Evolutionary conservation across 306 rosid species (phyloP), one percentile per base, ranked within the genome.

Genomic region (Dryas octopetala): DNA sequence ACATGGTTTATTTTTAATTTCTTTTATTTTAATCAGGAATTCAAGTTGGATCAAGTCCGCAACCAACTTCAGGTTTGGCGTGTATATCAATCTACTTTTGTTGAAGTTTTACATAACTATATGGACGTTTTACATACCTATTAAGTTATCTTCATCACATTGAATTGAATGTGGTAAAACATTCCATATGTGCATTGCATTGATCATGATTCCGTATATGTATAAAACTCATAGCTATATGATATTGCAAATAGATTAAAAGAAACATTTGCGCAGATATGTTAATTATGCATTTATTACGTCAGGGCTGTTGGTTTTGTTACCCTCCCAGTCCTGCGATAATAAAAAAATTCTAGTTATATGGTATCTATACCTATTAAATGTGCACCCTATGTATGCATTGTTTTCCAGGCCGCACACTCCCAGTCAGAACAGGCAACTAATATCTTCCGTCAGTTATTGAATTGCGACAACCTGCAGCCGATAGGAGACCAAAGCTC

Each of bases 31-130:
- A 45, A 26, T 45, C 90, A 96, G 99, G 99, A 92, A 84, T 80
- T 84, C 83, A 92, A 96, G 88, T 82, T 96, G 88, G 93, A 84
- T 87, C 91, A 90, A 85, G 86, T 96, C 68, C 90, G 93, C 45
- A 83, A 74, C 80, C 95, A 90, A 84, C 92, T 96, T 84, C 96
- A 95, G 97, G 98, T 95, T 70, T 79, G 95, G 69, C 15, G 43
- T 19, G 54, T 26, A 9, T 58, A 12, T 45, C 70, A 12, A 17
- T 51, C 32, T 26, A 14, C 38, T 52, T 60, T 28, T 26, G 59
- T 61, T 4, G 46, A 73, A 59, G 58, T 60, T 4, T 41, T 5
- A 60, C 7, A 0, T 47, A 9, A 9, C 32, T 15, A 6, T 47
- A 8, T 26, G 54, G 50, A 23, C 58, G 58, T 15, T 46, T 9